phyloP scores from a whole-genome alignment of 371 early-diverging fungal species.

The Rhizopus stolonifer region DNA sequence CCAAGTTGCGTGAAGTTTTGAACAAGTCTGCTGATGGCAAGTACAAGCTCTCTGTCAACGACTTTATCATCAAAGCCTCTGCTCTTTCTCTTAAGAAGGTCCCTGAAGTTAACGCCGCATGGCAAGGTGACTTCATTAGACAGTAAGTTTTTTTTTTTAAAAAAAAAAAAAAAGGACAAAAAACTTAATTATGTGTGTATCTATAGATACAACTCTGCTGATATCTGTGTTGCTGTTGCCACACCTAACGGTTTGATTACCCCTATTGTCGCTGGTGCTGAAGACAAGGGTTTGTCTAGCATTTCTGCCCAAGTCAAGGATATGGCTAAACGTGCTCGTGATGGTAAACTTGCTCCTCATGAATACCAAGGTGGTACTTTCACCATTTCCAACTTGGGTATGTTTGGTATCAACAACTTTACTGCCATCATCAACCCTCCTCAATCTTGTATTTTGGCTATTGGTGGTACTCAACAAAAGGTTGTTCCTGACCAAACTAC shows the following conservation, averaged over 20 bases:
- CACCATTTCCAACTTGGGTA: constrained; percentile 98
- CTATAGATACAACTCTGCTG: constrained; percentile 87
- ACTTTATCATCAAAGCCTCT: constrained; percentile 96
- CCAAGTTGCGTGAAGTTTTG: constrained; percentile 85
- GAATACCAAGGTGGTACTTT: constrained; percentile 97
- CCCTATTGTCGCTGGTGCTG: constrained; percentile 87
- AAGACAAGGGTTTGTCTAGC: constrained; percentile 80
- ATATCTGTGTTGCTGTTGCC: constrained; percentile 95
- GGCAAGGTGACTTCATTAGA: constrained; percentile 92
- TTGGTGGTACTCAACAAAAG: constrained; percentile 84
- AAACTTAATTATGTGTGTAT: no score
- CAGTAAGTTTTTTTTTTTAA: no score
- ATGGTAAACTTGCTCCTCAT: constrained; percentile 87
- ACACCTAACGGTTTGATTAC: constrained; percentile 96
- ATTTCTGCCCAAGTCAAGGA: constrained; percentile 88
- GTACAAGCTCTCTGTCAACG: constrained; percentile 97
- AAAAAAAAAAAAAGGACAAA: no score
- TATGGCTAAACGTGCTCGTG: constrained; percentile 85
- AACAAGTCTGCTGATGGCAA: constrained; percentile 85
- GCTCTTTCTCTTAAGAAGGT: constrained; percentile 89
- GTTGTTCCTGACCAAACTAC: constrained; percentile 74
- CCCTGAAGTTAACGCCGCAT: constrained; percentile 95
- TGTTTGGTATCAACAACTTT: constrained; percentile 93
- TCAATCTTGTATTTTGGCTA: constrained; percentile 92
- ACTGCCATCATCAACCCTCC: constrained; percentile 98